A percentile compares a stretch with the other conserved stretches of the same genome.
phyloP scores from a whole-genome alignment of 805 yeast genomes.

The Komagataella kurtzmanii region DNA sequence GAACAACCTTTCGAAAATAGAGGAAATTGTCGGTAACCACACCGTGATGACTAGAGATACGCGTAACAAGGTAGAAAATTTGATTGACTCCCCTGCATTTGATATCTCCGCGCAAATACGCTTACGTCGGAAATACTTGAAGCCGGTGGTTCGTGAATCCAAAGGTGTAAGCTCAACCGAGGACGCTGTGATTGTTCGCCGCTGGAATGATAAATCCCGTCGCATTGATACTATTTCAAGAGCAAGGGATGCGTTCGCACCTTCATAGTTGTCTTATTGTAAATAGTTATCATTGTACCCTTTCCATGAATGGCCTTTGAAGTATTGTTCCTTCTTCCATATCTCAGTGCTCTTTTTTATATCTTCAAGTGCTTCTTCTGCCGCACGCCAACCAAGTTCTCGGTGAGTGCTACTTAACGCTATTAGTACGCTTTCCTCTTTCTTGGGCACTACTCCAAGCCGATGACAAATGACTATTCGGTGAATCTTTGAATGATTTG shows the following conservation, averaged over 20 bases:
- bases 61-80: slow-evolving; percentile 23
- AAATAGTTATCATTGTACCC: slow-evolving; percentile 15
- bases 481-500: slow-evolving; percentile 12
- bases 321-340: slow-evolving; percentile 35
- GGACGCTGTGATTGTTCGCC: slow-evolving; percentile 33
- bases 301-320: slow-evolving; percentile 27
- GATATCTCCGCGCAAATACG: slow-evolving; percentile 18
- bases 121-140: slow-evolving; percentile 36
- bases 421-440: slow-evolving; percentile 30
- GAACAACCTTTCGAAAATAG: slow-evolving; percentile 7
- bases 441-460: slow-evolving; percentile 32
- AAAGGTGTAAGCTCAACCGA: slow-evolving; percentile 21
- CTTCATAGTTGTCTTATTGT: neutral
- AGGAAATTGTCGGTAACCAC: slow-evolving; percentile 3
- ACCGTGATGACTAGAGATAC: slow-evolving; percentile 21
- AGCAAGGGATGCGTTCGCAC: slow-evolving; percentile 32
- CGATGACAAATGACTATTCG: slow-evolving; percentile 28
- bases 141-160: slow-evolving; percentile 40
- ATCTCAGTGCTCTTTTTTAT: slow-evolving; percentile 32
- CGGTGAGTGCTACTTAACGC: slow-evolving; percentile 32
- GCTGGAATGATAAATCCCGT: slow-evolving; percentile 47
- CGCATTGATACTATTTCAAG: slow-evolving; percentile 40
- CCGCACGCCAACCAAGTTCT: slow-evolving; percentile 32
- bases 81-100: slow-evolving; percentile 30
- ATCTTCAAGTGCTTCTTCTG: slow-evolving; percentile 27